Base-by-base conservation (phyloP, 164 flowering plant genomes). In the Buxus sempervirens region DNA sequence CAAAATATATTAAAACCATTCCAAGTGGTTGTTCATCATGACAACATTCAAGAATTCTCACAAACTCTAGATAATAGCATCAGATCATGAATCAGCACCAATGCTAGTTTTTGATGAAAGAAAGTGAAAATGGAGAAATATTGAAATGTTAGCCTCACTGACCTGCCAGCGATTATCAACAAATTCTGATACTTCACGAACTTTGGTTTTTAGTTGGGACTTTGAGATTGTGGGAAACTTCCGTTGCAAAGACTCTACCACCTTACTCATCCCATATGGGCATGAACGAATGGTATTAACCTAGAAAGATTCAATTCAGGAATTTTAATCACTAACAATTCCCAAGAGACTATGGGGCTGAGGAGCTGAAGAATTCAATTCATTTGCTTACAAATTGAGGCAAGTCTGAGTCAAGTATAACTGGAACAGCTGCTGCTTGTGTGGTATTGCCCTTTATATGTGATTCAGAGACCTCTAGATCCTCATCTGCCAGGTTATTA, bases 151-250 rank as follows among this genome's bases (percentile, higher is more conserved):
- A 36, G 51, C 25, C 42, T 55, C 21, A 78, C 85, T 51, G 38
- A 89, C 97, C 97, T 88, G 88, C 96, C 97, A 90, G 0, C 87
- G 86, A 60, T 86, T 89, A 70, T 94, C 93, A 49, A 76, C 80
- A 76, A 89, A 95, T 18, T 85, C 82, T 59, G 97, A 81, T 71
- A 95, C 72, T 73, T 95, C 94, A 28, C 88, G 86, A 70, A 95
- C 96, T 90, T 89, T 90, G 41, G 71, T 80, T 66, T 75, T 81
- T 54, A 92, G 63, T 20, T 85, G 90, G 48, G 84, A 55, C 78
- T 86, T 95, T 21, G 97, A 65, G 54, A 74, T 63, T 48, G 70
- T 25, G 2, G 97, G 96, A 71, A 88, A 89, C 64, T 66, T 88
- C 53, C 75, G 73, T 48, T 85, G 91, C 82, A 90, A 74, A 60